These are phyloP conservation scores for Scheffersomyces titani DNA, from an alignment of 1,139 yeast species.

Conservation along the genomic window DNA sequence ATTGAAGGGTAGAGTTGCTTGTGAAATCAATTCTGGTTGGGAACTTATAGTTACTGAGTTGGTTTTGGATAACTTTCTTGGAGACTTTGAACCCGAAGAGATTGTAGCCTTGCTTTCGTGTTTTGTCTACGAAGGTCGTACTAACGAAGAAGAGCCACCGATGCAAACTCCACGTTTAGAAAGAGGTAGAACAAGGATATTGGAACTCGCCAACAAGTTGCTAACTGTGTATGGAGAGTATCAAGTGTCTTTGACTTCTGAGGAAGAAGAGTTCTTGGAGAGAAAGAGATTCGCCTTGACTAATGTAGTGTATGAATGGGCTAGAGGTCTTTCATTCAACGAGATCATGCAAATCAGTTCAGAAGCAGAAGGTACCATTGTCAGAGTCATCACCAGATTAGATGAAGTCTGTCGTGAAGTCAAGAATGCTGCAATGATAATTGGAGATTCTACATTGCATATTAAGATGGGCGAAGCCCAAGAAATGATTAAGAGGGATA, in stretches of 20 bases:
- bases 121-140: conserved; percentile 88
- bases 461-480: conserved; percentile 91
- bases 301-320: conserved; percentile 98
- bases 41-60: conserved; percentile 88
- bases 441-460: conserved; percentile 88
- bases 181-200: conserved; percentile 69
- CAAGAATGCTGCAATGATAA: conserved; percentile 88
- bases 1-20: conserved; percentile 83
- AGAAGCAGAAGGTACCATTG: conserved; percentile 97
- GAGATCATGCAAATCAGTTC: conserved; percentile 86
- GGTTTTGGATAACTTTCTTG: conserved; percentile 85
- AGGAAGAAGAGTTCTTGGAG: conserved; percentile 83
- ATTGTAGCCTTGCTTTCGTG: conserved; percentile 90
- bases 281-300: conserved; percentile 85
- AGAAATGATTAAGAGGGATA: conserved; percentile 92
- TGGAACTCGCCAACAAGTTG: conserved; percentile 67
- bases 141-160: conserved; percentile 58
- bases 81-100: conserved; percentile 93
- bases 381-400: conserved; percentile 89
- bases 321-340: conserved; percentile 87
- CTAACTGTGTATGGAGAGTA: conserved; percentile 63
- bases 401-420: conserved; percentile 97
- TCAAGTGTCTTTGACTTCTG: conserved; percentile 76
- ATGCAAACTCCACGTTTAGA: conserved; percentile 83
- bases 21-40: conserved; percentile 89